Percentiles rank a stretch among this genome's conserved stretches.
Evolutionary conservation across 129 eudicot genomes (phyloP).

Genomic region (Chrysanthemum seticuspe): DNA sequence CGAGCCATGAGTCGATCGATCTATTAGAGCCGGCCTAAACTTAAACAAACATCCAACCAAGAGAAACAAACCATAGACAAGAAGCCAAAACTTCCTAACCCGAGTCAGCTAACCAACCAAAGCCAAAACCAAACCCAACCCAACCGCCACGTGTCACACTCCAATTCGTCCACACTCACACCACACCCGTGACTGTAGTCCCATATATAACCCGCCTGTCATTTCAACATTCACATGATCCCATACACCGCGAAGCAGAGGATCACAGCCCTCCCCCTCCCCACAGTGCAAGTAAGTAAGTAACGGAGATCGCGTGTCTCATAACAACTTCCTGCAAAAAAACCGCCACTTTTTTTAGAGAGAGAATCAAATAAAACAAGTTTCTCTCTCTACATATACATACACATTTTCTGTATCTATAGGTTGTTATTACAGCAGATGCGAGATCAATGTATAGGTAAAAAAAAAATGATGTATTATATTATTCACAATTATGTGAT

Average conservation of each 20-base stretch:
- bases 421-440: too few species aligned
- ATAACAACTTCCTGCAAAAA: conserved; percentile 46
- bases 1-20: too few species aligned
- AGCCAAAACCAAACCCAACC: background rate
- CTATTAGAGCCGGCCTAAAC: too few species aligned
- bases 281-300: too few species aligned
- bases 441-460: conserved; percentile 10
- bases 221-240: background rate
- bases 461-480: background rate
- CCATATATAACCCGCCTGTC: conserved; percentile 10
- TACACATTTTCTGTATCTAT: conserved; percentile 16
- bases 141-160: conserved; percentile 27
- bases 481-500: too few species aligned
- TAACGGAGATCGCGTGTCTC: conserved; percentile 60
- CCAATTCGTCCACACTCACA: background rate
- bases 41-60: too few species aligned
- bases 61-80: too few species aligned
- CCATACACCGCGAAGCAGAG: conserved; percentile 36
- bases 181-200: conserved; percentile 4
- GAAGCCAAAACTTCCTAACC: too few species aligned
- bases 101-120: conserved; percentile 23
- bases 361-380: background rate
- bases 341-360: conserved; percentile 38
- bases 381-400: conserved; percentile 26
- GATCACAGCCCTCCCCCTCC: conserved; percentile 10